Percentiles rank a stretch among this genome's conserved stretches.
phyloP scores from a whole-genome alignment of 306 rosid species.

The Prunus salicina region DNA sequence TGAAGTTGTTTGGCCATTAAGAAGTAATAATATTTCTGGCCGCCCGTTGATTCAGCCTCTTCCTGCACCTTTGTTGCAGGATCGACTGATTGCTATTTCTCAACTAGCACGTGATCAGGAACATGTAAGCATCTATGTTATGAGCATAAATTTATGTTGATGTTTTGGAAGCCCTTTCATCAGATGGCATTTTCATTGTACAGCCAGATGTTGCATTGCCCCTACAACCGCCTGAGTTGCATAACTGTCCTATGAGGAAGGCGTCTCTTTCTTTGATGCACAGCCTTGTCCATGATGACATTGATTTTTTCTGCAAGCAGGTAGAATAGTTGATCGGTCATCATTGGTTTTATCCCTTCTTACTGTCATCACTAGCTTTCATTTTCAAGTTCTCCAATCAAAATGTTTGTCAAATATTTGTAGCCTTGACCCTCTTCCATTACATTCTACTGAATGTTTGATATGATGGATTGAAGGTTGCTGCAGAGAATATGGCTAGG shows the following conservation, averaged over 20 bases:
- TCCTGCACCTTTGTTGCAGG: slow-evolving; percentile 81
- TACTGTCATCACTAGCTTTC: background rate
- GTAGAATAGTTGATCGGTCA: slow-evolving; percentile 29
- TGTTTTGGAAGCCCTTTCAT: background rate
- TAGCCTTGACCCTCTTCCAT: slow-evolving; percentile 21
- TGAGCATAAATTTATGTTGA: background rate
- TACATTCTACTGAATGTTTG: slow-evolving; percentile 23
- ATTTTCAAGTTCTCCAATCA: slow-evolving; percentile 5
- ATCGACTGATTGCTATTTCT: slow-evolving; percentile 81
- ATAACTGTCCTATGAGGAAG: slow-evolving; percentile 55
- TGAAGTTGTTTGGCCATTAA: slow-evolving; percentile 95
- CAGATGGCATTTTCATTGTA: slow-evolving; percentile 24
- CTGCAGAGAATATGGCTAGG: slow-evolving; percentile 76
- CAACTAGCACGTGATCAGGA: slow-evolving; percentile 93
- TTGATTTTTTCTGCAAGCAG: slow-evolving; percentile 76
- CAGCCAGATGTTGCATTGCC: slow-evolving; percentile 94
- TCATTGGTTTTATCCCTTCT: background rate
- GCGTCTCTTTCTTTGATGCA: slow-evolving; percentile 65
- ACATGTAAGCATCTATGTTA: slow-evolving; percentile 51
- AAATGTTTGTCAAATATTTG: slow-evolving; percentile 18
- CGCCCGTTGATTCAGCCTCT: slow-evolving; percentile 81
- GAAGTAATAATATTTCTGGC: slow-evolving; percentile 66
- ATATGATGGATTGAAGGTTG: slow-evolving; percentile 58
- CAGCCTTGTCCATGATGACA: slow-evolving; percentile 74
- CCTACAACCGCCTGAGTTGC: slow-evolving; percentile 66